Conservation (phyloP, 106 monocot species). For the Dendrobium huoshanense region DNA sequence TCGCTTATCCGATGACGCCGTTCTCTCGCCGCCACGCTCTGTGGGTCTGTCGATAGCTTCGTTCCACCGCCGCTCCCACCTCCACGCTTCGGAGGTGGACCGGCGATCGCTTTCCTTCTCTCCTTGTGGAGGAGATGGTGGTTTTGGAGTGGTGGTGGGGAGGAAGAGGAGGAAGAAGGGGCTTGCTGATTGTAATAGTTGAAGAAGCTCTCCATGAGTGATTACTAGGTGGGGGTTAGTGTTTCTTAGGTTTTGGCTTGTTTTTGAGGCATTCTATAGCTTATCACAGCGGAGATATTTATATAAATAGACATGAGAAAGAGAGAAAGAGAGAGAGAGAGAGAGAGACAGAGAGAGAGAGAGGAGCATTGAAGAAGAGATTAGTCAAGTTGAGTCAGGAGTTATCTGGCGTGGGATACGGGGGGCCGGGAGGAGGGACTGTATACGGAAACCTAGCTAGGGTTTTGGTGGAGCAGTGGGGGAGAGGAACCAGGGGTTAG, state of each 20-base stretch:
- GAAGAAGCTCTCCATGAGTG: slow-evolving; percentile 10
- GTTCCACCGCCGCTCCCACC: slow-evolving; percentile 15
- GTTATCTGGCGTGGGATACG: slow-evolving; percentile 16
- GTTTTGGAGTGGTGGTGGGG: not conserved
- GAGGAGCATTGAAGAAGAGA: not conserved
- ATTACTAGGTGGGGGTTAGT: not conserved
- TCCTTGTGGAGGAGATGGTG: not conserved
- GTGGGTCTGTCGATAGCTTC: slow-evolving; percentile 84
- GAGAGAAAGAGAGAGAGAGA: too few relatives aligned
- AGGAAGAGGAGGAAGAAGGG: not conserved
- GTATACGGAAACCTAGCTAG: slow-evolving; percentile 13
- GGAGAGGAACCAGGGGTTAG: slow-evolving; percentile 6
- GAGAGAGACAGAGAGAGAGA: too few relatives aligned
- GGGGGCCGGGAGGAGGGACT: not conserved
- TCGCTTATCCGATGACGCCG: slow-evolving; percentile 77
- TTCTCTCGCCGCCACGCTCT: slow-evolving; percentile 74
- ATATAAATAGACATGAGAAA: not conserved
- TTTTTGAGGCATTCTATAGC: not conserved
- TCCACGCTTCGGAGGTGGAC: not conserved
- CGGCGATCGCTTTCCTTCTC: not conserved
- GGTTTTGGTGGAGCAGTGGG: slow-evolving; percentile 10
- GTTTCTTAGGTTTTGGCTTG: not conserved
- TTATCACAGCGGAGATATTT: not conserved
- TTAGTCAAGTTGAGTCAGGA: slow-evolving; percentile 14
- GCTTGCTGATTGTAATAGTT: not conserved